phyloP scores from a whole-genome alignment of 352 stramenopile genomes.

The Phytophthora uliginosa region DNA sequence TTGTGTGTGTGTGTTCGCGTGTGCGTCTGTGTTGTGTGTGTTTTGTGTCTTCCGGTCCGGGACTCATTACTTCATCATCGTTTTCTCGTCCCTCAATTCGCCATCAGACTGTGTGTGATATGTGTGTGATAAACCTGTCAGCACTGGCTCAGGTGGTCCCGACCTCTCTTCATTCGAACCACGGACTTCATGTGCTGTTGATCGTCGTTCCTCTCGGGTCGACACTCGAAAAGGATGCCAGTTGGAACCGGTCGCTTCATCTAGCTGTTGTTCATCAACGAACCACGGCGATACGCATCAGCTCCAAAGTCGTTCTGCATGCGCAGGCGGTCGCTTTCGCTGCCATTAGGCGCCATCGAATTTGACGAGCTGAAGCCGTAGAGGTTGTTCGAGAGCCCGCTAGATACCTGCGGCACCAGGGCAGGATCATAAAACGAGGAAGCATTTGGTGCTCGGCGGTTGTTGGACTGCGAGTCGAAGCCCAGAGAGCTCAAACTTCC shows the following conservation, averaged over 20 bases:
- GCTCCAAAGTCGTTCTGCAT: conserved; percentile 44
- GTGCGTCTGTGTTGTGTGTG: conserved; percentile 14
- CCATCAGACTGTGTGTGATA: conserved; percentile 23
- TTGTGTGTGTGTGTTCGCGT: conserved; percentile 25
- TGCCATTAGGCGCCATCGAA: conserved; percentile 36
- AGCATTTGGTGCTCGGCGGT: conserved; percentile 28
- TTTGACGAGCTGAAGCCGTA: conserved; percentile 44
- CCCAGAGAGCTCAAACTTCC: conserved; percentile 41
- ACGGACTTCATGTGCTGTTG: conserved; percentile 1
- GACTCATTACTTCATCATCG: conserved; percentile 26
- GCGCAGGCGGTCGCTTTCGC: conserved; percentile 37
- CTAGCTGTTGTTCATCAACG: conserved; percentile 63
- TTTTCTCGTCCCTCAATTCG: conserved; percentile 14
- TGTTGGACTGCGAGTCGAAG: conserved; percentile 31
- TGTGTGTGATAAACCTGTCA: conserved; percentile 20
- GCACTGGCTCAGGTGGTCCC: background rate
- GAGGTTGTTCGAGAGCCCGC: conserved; percentile 42
- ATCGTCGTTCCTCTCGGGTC: conserved; percentile 6
- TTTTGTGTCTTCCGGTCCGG: conserved; percentile 22
- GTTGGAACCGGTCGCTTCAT: conserved; percentile 4
- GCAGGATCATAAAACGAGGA: conserved; percentile 66
- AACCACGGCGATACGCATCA: conserved; percentile 53
- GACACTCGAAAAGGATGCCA: background rate
- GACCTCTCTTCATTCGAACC: background rate
- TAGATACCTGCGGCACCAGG: conserved; percentile 48